phyloP scores from a whole-genome alignment of 2,329 filamentous ascomycete genomes.

The Colletotrichum australisinense region DNA sequence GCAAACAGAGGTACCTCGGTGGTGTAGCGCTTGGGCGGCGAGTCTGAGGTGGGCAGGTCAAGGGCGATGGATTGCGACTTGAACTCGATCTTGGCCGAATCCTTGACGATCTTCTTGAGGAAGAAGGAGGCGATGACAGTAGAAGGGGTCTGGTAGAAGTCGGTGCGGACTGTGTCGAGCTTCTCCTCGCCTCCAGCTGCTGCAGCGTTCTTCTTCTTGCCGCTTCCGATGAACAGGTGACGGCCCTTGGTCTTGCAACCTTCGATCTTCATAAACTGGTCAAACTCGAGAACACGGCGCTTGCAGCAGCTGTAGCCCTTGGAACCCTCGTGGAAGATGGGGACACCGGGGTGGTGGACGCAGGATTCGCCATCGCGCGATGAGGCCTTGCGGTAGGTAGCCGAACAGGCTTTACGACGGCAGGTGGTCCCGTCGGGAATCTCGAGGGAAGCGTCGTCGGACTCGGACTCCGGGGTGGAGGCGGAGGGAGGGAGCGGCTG shows the following conservation, averaged over 20 bases:
- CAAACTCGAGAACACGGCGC: conserved; percentile 92
- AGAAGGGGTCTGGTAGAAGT: conserved; percentile 93
- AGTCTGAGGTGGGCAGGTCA: conserved; percentile 87
- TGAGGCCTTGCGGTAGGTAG: conserved; percentile 70
- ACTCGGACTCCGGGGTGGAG: conserved; percentile 83
- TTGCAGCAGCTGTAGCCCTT: conserved; percentile 99
- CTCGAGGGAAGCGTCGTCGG: conserved; percentile 81
- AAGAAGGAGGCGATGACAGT: conserved; percentile 93
- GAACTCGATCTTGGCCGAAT: conserved; percentile 79
- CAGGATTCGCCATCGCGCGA: conserved; percentile 80
- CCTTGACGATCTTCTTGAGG: conserved; percentile 95
- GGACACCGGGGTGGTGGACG: conserved; percentile 87
- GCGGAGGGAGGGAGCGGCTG: conserved; percentile 62
- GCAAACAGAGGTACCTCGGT: conserved; percentile 81
- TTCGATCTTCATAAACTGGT: conserved; percentile 96
- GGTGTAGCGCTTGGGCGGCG: conserved; percentile 81
- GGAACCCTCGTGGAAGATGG: conserved; percentile 97
- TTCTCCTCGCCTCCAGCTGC: conserved; percentile 73
- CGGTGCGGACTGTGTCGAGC: conserved; percentile 82
- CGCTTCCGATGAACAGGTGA: conserved; percentile 87
- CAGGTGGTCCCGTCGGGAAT: conserved; percentile 82
- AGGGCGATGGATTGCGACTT: conserved; percentile 72
- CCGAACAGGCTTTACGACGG: conserved; percentile 80
- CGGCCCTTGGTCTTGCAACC: conserved; percentile 85
- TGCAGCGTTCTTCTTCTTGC: conserved; percentile 71